Evolutionary conservation across 495 filamentous ascomycete species (phyloP), one percentile per base, ranked within the genome.

Genomic region (Cenococcum geophilum): DNA sequence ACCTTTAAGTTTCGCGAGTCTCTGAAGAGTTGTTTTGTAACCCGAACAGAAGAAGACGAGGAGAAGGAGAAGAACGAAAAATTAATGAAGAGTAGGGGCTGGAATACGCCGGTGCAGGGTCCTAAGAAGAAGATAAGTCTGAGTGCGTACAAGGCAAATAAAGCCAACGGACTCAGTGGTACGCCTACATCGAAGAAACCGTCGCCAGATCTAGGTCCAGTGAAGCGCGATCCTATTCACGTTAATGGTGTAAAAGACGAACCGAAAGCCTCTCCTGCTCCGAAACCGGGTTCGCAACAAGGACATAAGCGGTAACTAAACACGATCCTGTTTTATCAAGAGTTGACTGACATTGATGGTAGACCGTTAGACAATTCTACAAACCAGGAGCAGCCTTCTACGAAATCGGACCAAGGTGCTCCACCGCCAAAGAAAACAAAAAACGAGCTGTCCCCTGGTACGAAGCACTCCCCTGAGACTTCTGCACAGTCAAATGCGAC

Each of bases 61-160:
- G 8, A 66, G 1, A 61, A 45, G 56, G 55, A 59, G n/a, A 55
- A 50, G 0, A 47, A 53, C 4, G 18, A 20, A 32, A 51, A 57
- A 25, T 53, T 47, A 48, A 37, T 61, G 11, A 63, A 68, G 54
- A 42, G 60, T 40, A 59, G 58, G 32, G 42, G 51, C 5, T 47
- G 57, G 8, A 61, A 54, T 49, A 56, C 37, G 11, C 47, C 53
- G 6, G 32, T 21, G 5, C 60, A 59, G 45, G 54, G 25, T 1
- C 58, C 66, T 20, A 71, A 71, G 61, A 71, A 71, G 57, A 67
- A 67, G 54, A 69, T 71, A 18, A 71, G 42, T 27, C 59, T 67
- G 16, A 63, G 60, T 35, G 69, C 55, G 9, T 71, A 71, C 49
- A 71, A 71, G 42, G 62, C 64, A 6, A 69, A 69, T 51, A 59